A percentile compares a stretch with the other conserved stretches of the same genome.
These are phyloP conservation scores for Prunus mume DNA, from an alignment of 306 rosid genomes.

Conservation along the genomic window DNA sequence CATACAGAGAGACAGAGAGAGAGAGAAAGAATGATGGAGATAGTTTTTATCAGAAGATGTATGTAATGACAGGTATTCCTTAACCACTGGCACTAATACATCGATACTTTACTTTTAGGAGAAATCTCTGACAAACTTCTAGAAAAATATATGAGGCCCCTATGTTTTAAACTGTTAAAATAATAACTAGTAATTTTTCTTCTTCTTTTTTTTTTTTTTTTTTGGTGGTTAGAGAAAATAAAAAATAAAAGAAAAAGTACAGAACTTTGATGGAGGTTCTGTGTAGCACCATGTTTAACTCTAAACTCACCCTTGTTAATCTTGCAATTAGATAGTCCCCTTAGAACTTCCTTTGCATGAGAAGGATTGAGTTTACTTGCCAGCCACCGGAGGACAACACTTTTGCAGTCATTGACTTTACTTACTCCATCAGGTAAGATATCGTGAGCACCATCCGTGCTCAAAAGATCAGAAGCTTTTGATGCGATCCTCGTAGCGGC, in stretches of 20 bases:
- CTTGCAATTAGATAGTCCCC: slow-evolving; percentile 88
- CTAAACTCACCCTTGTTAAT: slow-evolving; percentile 61
- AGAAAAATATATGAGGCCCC: not conserved
- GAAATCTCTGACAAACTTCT: not conserved
- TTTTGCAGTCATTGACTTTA: slow-evolving; percentile 65
- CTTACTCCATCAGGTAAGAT: slow-evolving; percentile 52
- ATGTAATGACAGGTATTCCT: not conserved
- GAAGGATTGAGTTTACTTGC: slow-evolving; percentile 79
- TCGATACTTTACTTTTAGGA: not conserved
- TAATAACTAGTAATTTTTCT: not conserved
- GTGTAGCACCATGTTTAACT: not conserved
- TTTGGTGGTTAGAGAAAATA: not conserved
- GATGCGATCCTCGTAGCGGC: slow-evolving; percentile 76
- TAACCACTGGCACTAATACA: not conserved
- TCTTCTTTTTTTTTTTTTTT: not conserved
- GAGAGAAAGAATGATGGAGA: not conserved
- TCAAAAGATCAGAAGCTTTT: slow-evolving; percentile 61
- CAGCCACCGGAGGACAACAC: slow-evolving; percentile 80
- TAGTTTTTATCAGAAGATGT: not conserved
- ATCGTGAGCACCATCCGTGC: slow-evolving; percentile 41
- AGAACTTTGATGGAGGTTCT: not conserved
- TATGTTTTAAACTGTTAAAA: not conserved
- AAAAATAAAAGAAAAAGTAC: not conserved
- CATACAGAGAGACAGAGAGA: not conserved
- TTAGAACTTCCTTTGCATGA: slow-evolving; percentile 73